phyloP scores from a whole-genome alignment of 305 asterid genomes.

The Striga hermonthica region DNA sequence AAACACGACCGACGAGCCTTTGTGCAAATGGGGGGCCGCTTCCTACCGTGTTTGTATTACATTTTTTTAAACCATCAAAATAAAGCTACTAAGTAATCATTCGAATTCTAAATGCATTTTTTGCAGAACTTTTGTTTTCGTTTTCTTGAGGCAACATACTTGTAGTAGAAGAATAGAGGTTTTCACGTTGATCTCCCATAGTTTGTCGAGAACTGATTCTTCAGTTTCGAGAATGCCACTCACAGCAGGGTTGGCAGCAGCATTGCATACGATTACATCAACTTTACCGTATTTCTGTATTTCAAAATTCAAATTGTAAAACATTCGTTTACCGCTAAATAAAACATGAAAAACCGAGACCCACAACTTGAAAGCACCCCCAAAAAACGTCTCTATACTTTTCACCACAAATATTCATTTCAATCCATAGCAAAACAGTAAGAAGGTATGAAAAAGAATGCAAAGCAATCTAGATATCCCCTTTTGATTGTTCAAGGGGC shows the following conservation, averaged over 20 bases:
- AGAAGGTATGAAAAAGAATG: too few relatives aligned
- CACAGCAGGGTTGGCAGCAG: constrained; percentile 84
- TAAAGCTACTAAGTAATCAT: constrained; percentile 10
- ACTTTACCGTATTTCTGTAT: constrained; percentile 78
- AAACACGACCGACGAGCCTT: constrained; percentile 68
- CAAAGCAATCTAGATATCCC: too few relatives aligned
- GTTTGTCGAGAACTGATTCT: constrained; percentile 79
- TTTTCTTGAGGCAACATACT: constrained; percentile 40
- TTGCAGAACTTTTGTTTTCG: too few relatives aligned
- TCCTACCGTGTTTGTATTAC: constrained; percentile 42
- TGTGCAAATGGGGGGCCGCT: constrained; percentile 67
- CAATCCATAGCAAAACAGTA: too few relatives aligned
- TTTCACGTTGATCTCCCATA: constrained; percentile 92
- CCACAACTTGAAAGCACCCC: too few relatives aligned
- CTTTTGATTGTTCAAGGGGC: too few relatives aligned
- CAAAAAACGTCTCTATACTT: too few relatives aligned
- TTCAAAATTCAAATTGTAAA: background rate
- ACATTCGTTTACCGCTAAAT: too few relatives aligned
- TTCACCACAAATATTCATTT: too few relatives aligned
- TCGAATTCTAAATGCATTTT: background rate
- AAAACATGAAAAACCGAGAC: too few relatives aligned
- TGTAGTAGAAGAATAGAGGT: constrained; percentile 70
- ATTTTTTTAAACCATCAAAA: background rate
- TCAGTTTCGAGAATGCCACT: constrained; percentile 63
- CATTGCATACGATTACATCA: constrained; percentile 78